Evolutionary conservation across 176 grass and related monocot species (phyloP).

Genomic region (Raddia distichophylla): DNA sequence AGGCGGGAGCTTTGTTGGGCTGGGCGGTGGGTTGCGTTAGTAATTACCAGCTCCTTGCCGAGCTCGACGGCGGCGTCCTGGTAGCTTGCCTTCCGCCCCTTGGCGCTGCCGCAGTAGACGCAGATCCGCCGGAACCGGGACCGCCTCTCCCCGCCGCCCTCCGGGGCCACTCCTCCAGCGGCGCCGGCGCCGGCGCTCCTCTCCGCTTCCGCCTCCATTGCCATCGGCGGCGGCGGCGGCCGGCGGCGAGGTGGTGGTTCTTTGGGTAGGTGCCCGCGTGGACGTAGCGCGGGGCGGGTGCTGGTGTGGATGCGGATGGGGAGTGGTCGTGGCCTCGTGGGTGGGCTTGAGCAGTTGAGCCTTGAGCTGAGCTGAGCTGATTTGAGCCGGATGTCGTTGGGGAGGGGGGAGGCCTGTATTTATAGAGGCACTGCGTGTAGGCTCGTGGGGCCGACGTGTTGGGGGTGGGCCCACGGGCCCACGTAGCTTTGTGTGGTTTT

Average conservation of each 20-base stretch:
- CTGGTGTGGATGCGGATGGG: background rate
- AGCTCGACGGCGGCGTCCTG: slow-evolving; percentile 86
- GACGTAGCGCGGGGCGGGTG: background rate
- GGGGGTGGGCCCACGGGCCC: background rate
- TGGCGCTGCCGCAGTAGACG: slow-evolving; percentile 86
- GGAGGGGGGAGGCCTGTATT: slow-evolving; percentile 18
- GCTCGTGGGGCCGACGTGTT: slow-evolving; percentile 51
- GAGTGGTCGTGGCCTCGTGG: background rate
- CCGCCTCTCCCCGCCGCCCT: slow-evolving; percentile 43
- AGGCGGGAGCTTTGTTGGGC: slow-evolving; percentile 1
- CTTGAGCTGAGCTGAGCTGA: no score
- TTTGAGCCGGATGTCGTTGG: slow-evolving; percentile 28
- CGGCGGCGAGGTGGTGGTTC: background rate
- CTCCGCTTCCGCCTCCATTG: background rate
- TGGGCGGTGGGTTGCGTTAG: background rate
- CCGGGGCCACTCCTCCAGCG: slow-evolving; percentile 11
- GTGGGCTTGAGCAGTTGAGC: background rate
- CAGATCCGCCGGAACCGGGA: slow-evolving; percentile 84
- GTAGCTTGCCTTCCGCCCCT: slow-evolving; percentile 75
- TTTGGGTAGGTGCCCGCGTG: slow-evolving; percentile 42
- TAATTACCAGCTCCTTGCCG: slow-evolving; percentile 73
- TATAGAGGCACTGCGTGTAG: slow-evolving; percentile 36
- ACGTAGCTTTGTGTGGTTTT: background rate
- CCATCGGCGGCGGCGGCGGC: background rate
- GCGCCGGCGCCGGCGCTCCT: slow-evolving; percentile 12